phyloP scores from a whole-genome alignment of 1,284 basidiomycete genomes.

The Takashimella koratensis region DNA sequence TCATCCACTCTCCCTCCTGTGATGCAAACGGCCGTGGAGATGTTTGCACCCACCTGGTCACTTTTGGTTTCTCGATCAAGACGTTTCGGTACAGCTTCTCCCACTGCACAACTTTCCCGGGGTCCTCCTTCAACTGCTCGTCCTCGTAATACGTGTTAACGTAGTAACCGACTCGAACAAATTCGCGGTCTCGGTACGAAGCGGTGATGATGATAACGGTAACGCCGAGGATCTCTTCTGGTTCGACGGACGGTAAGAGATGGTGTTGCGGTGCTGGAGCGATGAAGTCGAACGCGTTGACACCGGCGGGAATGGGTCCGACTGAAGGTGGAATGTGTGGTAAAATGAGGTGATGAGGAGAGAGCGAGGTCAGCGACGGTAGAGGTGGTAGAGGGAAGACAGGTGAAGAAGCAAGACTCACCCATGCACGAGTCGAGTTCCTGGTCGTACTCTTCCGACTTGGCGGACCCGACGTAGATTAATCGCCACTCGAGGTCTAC shows the following conservation, averaged over 20 bases:
- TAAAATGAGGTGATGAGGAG: not conserved
- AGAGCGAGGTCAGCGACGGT: not conserved
- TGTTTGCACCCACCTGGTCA: conserved; percentile 63
- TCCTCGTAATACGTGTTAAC: conserved; percentile 98
- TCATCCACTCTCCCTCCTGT: not conserved
- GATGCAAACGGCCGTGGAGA: too few relatives aligned
- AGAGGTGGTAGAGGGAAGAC: not conserved
- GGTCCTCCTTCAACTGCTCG: conserved; percentile 76
- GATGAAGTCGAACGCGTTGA: conserved; percentile 97
- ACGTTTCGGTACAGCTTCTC: conserved; percentile 76
- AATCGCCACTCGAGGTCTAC: conserved; percentile 95
- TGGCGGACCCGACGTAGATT: conserved; percentile 94
- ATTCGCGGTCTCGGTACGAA: conserved; percentile 90
- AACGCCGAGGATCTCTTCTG: conserved; percentile 65
- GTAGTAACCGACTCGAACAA: conserved; percentile 98
- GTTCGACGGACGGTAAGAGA: conserved; percentile 64
- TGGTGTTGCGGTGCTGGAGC: conserved; percentile 60
- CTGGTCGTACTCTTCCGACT: conserved; percentile 86
- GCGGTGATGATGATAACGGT: conserved; percentile 93
- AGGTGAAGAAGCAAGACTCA: conserved; percentile 22
- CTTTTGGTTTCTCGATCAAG: conserved; percentile 86
- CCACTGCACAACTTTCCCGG: conserved; percentile 66
- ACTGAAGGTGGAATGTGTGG: conserved; percentile 52
- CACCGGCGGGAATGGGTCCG: conserved; percentile 87
- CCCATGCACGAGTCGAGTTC: conserved; percentile 91